phyloP scores from a whole-genome alignment of 2,329 filamentous ascomycete genomes.

The Fusarium caatingaense region DNA sequence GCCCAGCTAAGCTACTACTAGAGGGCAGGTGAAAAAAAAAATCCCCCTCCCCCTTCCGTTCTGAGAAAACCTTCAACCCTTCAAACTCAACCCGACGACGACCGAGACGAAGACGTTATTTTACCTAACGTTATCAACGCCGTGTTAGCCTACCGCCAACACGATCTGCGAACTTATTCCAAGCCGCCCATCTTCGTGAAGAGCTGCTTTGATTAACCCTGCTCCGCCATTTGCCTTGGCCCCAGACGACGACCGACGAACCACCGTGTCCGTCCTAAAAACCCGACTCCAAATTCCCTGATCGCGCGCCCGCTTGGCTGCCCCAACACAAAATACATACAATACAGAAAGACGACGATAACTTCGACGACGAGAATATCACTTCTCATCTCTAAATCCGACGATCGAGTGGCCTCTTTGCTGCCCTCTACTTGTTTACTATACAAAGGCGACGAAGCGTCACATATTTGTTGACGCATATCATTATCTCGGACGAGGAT shows the following conservation, averaged over 20 bases:
- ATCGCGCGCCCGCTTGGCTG: slow-evolving; percentile 43
- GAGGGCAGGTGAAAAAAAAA: slow-evolving; percentile 33
- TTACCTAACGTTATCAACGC: slow-evolving; percentile 2
- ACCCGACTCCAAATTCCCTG: slow-evolving; percentile 42
- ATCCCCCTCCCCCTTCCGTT: slow-evolving; percentile 28
- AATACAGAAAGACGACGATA: slow-evolving; percentile 16
- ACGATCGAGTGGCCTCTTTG: slow-evolving; percentile 18
- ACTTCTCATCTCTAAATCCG: slow-evolving; percentile 15
- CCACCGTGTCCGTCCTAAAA: slow-evolving; percentile 37
- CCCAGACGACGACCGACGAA: slow-evolving; percentile 42
- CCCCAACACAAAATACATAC: slow-evolving; percentile 42
- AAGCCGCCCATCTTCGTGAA: slow-evolving; percentile 28
- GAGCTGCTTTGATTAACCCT: slow-evolving; percentile 27
- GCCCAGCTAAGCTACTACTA: background rate
- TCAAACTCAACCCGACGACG: slow-evolving; percentile 46
- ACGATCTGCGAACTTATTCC: slow-evolving; percentile 40
- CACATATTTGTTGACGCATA: slow-evolving; percentile 36
- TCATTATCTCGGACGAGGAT: slow-evolving; percentile 29
- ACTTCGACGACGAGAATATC: slow-evolving; percentile 24
- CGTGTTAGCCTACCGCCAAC: slow-evolving; percentile 45
- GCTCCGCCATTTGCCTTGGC: slow-evolving; percentile 34
- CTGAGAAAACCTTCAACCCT: slow-evolving; percentile 44
- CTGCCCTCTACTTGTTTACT: slow-evolving; percentile 10
- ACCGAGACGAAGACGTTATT: slow-evolving; percentile 40
- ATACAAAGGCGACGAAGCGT: slow-evolving; percentile 43